Evolutionary conservation across 495 filamentous ascomycete genomes (phyloP).

Genomic region (Staphylotrichum tortipilum): DNA sequence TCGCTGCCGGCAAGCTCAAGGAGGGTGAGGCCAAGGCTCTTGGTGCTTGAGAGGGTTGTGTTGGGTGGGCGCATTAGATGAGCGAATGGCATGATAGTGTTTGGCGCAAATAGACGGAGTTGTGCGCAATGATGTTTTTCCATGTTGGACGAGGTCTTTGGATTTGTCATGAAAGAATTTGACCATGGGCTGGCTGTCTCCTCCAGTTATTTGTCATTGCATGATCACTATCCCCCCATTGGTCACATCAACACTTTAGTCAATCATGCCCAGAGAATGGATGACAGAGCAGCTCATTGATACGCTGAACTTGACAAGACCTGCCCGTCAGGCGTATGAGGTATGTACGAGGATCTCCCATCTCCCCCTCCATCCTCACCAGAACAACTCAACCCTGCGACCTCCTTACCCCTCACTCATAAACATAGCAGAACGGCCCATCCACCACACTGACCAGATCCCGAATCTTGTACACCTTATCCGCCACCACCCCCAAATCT

Average conservation of each 20-base stretch:
- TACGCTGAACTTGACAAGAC: not conserved
- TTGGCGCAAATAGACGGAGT: conserved; percentile 3
- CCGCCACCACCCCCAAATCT: conserved; percentile 33
- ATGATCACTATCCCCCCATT: too few species aligned
- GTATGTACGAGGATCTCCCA: not conserved
- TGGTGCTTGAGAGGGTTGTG: not conserved
- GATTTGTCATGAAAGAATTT: too few species aligned
- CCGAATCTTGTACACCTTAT: conserved; percentile 33
- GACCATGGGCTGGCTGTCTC: too few species aligned
- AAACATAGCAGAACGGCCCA: conserved; percentile 45
- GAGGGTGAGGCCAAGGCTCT: conserved; percentile 55
- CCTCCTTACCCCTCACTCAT: conserved; percentile 24
- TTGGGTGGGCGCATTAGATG: not conserved
- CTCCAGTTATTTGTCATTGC: too few species aligned
- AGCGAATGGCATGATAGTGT: not conserved
- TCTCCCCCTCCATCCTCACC: not conserved
- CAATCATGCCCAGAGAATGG: too few species aligned
- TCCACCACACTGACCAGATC: conserved; percentile 38
- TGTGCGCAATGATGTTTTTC: not conserved
- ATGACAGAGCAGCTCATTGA: too few species aligned
- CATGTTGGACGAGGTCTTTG: too few species aligned
- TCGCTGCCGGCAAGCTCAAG: conserved; percentile 75
- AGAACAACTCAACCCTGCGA: not conserved
- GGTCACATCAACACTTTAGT: too few species aligned
- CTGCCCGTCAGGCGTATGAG: too few species aligned